phyloP scores from a whole-genome alignment of 1,139 yeast genomes.

The Arxiozyma bovina region DNA sequence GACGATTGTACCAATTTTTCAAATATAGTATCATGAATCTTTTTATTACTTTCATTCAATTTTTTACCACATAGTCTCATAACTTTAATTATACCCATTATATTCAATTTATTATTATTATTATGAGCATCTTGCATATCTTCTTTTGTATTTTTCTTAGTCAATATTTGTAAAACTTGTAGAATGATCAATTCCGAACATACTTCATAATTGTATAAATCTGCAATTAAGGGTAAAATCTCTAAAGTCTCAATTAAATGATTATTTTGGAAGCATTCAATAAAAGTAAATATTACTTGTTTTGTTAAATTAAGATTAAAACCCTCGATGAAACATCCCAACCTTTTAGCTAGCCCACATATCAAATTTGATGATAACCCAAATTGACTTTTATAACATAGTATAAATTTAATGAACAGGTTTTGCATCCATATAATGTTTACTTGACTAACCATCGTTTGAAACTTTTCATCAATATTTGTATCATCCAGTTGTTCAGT shows the following conservation, averaged over 20 bases:
- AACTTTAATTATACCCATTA: constrained; percentile 27
- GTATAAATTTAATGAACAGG: constrained; percentile 8
- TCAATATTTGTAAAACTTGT: constrained; percentile 53
- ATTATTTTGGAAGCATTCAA: constrained; percentile 44
- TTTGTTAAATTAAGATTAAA: constrained; percentile 52
- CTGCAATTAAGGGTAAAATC: constrained; percentile 46
- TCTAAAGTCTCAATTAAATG: constrained; percentile 39
- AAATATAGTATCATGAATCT: constrained; percentile 45
- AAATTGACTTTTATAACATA: constrained; percentile 4
- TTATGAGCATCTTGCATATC: background rate
- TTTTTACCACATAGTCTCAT: constrained; percentile 39
- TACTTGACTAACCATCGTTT: constrained; percentile 8
- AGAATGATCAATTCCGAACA: constrained; percentile 54
- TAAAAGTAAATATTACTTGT: constrained; percentile 53
- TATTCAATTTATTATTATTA: background rate
- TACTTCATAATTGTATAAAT: constrained; percentile 57
- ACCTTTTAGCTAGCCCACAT: constrained; percentile 45
- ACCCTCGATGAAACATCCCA: constrained; percentile 49
- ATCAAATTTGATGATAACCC: background rate
- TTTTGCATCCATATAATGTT: constrained; percentile 15
- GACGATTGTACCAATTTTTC: constrained; percentile 41
- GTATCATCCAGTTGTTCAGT: constrained; percentile 7
- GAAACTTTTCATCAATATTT: constrained; percentile 9
- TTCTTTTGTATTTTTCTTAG: background rate
- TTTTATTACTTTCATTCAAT: constrained; percentile 36